These are phyloP conservation scores for Fraxinus albicans DNA, from an alignment of 305 asterid species.

Conservation along the genomic window DNA sequence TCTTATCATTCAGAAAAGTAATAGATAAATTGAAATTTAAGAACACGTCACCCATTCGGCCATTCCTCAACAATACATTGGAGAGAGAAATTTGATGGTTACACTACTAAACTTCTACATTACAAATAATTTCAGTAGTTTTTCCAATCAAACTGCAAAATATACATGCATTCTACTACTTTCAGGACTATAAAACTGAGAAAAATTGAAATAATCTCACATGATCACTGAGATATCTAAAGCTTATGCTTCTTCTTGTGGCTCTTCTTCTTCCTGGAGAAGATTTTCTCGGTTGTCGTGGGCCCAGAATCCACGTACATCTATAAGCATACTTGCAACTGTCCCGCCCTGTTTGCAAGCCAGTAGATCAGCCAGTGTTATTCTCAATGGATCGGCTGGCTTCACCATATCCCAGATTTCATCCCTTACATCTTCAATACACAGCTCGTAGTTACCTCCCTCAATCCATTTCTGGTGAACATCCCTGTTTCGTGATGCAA, in stretches of 20 bases:
- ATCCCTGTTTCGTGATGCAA: constrained; percentile 37
- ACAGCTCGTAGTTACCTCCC: constrained; percentile 53
- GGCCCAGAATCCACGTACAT: constrained; percentile 63
- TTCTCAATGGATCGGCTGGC: constrained; percentile 39
- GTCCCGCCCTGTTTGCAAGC: constrained; percentile 60
- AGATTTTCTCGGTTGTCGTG: constrained; percentile 57
- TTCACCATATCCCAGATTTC: constrained; percentile 68
- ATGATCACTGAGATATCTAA: not conserved
- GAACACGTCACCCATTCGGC: not conserved
- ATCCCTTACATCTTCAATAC: constrained; percentile 51
- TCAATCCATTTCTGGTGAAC: constrained; percentile 60
- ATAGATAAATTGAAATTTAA: not conserved
- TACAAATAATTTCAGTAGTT: not conserved
- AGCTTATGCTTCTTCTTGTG: constrained; percentile 41
- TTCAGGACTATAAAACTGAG: not conserved
- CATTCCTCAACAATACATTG: not conserved
- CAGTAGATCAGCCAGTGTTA: constrained; percentile 42
- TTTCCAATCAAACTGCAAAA: not conserved
- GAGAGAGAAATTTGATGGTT: not conserved
- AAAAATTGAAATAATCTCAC: not conserved
- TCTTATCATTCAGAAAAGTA: not conserved
- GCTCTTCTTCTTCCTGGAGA: constrained; percentile 61
- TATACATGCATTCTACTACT: not conserved
- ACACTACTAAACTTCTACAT: not conserved
- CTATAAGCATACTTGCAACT: constrained; percentile 59